Percentiles rank a stretch among this genome's conserved stretches.
Conservation (phyloP, 805 yeast genomes). For the Metahyphopichia silvanorum region DNA sequence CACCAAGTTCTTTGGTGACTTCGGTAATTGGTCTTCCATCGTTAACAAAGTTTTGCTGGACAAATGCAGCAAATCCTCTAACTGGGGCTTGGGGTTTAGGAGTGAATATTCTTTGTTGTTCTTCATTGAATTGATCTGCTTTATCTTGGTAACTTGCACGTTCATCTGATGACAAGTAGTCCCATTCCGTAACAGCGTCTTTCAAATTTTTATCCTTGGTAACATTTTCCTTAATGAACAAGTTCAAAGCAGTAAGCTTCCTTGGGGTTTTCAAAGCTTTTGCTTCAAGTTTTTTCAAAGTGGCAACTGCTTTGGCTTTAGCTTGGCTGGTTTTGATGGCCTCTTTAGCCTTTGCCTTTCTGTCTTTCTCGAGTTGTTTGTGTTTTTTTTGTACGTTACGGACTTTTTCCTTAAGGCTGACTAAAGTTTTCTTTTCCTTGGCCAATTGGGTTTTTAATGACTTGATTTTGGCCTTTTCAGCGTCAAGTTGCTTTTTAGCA, state of each 20-base stretch:
- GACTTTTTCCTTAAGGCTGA: neutral
- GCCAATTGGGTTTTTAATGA: slow-evolving; percentile 14
- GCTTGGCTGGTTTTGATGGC: slow-evolving; percentile 1
- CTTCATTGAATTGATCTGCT: slow-evolving; percentile 28
- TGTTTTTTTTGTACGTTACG: slow-evolving; percentile 13
- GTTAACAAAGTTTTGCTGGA: slow-evolving; percentile 22
- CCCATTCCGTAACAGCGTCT: slow-evolving; percentile 21
- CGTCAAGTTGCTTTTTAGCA: neutral
- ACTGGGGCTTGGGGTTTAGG: slow-evolving; percentile 35
- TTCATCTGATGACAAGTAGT: slow-evolving; percentile 22
- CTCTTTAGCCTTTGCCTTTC: slow-evolving; percentile 13
- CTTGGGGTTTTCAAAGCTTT: slow-evolving; percentile 24
- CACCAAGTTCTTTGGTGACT: slow-evolving; percentile 21
- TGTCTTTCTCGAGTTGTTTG: slow-evolving; percentile 13
- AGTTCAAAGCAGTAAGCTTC: slow-evolving; percentile 18
- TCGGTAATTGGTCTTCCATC: slow-evolving; percentile 22
- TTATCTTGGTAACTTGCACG: slow-evolving; percentile 19
- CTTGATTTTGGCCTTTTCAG: slow-evolving; percentile 13
- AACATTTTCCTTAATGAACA: slow-evolving; percentile 20
- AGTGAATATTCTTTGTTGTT: slow-evolving; percentile 17
- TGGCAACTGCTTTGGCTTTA: slow-evolving; percentile 8
- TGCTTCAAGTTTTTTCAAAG: slow-evolving; percentile 9
- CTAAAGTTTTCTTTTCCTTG: slow-evolving; percentile 11
- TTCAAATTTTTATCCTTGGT: slow-evolving; percentile 7
- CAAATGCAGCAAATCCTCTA: slow-evolving; percentile 25